Base-by-base conservation (phyloP, 352 stramenopile genomes). In the Phytophthora colocasiae region DNA sequence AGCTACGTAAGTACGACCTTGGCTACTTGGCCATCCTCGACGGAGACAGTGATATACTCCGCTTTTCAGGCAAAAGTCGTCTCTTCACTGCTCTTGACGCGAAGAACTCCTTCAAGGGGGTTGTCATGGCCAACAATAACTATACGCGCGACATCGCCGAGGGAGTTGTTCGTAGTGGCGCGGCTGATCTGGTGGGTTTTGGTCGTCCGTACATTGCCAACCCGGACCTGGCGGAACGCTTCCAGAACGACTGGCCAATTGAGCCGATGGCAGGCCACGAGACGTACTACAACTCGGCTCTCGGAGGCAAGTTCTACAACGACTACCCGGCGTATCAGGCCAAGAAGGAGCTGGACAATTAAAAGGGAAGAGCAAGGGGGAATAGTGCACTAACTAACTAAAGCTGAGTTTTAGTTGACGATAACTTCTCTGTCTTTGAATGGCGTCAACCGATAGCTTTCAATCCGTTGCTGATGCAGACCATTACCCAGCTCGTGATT, bases 171-270 rank as follows among this genome's bases (percentile, higher is more conserved):
- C 52, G 47, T 24, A 71, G 58, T 24, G 78, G 71, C 3, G 15
- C 51, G 3, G 77, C 54, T 9, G 75, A 89, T 22, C 62, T 79
- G 10, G 72, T 90, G 4, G 77, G 48, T 5, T 90, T 81, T 52
- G 75, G 69, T 10, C 77, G 80, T n/a, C n/a, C n/a, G n/a, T 90
- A 80, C 71, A 89, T 90, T 17, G 58, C 72, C 4, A 89, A 87
- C 58, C 81, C 80, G 29, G 77, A 89, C 45, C 51, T 89, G 45
- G 63, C 60, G 2, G 55, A 81, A n/a, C 46, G 61, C 9, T 69
- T 64, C 32, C 19, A 59, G n/a, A 58, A 69, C 27, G 46, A 64
- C 39, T 64, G 61, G 61, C 61, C 61, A 3, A 1, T 68, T 3
- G 45, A 59, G 6, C 36, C 51, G 11, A 55, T 59, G 39, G 54